Percentiles rank a stretch among this genome's conserved stretches.
Evolutionary conservation across 2,329 filamentous ascomycete species (phyloP).

Genomic region (Mollisiaceae sp.): DNA sequence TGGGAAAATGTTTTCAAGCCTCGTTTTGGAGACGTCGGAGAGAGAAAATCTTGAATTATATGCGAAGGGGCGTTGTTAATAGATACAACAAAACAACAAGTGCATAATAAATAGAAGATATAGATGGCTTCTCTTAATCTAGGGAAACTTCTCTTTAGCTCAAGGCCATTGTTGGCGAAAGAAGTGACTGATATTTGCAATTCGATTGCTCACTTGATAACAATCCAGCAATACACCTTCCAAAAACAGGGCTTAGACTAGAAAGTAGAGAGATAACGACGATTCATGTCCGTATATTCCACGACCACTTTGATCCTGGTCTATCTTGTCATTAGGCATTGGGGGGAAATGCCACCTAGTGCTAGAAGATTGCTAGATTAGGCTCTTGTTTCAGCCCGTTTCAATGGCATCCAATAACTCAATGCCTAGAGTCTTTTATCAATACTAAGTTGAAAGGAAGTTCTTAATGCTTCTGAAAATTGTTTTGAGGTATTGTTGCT

Average conservation of each 20-base stretch:
- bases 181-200: neutral
- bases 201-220: slow-evolving; percentile 6
- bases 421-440: too few relatives aligned
- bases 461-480: too few relatives aligned
- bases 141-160: neutral
- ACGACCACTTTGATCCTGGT: neutral
- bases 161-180: neutral
- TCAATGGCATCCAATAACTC: too few relatives aligned
- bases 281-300: neutral
- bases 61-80: neutral
- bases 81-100: neutral
- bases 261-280: slow-evolving; percentile 5
- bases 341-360: too few relatives aligned
- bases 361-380: too few relatives aligned
- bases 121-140: neutral
- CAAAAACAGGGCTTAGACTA: slow-evolving; percentile 3
- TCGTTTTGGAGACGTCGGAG: neutral
- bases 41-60: neutral
- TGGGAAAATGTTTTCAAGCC: neutral
- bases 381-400: too few relatives aligned
- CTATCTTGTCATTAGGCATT: too few relatives aligned
- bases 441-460: too few relatives aligned
- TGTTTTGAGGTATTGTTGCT: too few relatives aligned
- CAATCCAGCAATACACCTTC: neutral
- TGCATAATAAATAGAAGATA: neutral